Percentiles rank a stretch among this genome's conserved stretches.
These are phyloP conservation scores for Nakazawaea molendinolei DNA, from an alignment of 805 yeast genomes.

Conservation along the genomic window DNA sequence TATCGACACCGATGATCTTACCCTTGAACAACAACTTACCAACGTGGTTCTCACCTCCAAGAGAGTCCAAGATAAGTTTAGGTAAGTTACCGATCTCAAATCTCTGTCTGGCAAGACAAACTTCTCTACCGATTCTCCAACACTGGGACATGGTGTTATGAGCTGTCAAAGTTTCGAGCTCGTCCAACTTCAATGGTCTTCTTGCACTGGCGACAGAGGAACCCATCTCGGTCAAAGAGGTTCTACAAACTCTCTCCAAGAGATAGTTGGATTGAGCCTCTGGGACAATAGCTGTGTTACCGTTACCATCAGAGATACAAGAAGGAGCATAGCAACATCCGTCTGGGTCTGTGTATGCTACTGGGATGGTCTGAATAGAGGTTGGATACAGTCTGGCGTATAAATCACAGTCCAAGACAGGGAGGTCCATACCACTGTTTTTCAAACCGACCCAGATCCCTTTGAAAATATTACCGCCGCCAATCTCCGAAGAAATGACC, in stretches of 20 bases:
- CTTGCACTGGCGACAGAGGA: conserved; percentile 31
- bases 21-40: conserved; percentile 32
- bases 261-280: conserved; percentile 23
- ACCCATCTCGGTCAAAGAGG: conserved; percentile 36
- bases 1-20: conserved; percentile 37
- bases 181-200: conserved; percentile 22
- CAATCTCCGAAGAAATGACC: conserved; percentile 27
- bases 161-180: conserved; percentile 15
- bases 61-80: conserved; percentile 28
- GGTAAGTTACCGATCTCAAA: conserved; percentile 29
- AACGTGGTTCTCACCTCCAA: conserved; percentile 23
- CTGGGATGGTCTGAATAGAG: conserved; percentile 27
- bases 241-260: conserved; percentile 32
- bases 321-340: conserved; percentile 22
- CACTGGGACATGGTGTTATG: conserved; percentile 32
- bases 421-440: conserved; percentile 21
- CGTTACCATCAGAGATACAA: conserved; percentile 24
- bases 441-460: conserved; percentile 19
- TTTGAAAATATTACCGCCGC: conserved; percentile 29
- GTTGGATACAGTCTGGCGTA: conserved; percentile 37
- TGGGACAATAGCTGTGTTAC: conserved; percentile 18
- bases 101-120: conserved; percentile 29
- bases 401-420: conserved; percentile 29
- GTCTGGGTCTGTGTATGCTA: conserved; percentile 14
- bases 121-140: conserved; percentile 43